A percentile compares a stretch with the other conserved stretches of the same genome.
Conservation (phyloP, 2,329 filamentous ascomycete species). For the Phoma sp. region DNA sequence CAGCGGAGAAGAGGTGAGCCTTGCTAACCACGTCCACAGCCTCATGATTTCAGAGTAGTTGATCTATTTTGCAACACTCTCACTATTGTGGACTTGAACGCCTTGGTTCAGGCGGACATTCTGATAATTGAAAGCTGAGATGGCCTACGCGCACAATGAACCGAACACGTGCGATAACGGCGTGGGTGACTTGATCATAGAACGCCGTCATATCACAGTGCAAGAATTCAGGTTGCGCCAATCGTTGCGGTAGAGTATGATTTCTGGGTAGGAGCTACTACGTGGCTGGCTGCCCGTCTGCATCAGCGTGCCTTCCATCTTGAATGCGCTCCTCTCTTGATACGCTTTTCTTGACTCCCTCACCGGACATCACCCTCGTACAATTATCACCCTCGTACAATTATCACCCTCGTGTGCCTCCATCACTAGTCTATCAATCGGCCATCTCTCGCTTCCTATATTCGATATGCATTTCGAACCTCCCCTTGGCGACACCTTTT, state of each 20-base stretch:
- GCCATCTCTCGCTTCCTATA: neutral
- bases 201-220: no score
- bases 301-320: neutral
- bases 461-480: conserved; percentile 16
- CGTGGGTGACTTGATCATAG: no score
- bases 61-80: no score
- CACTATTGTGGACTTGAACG: no score
- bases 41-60: no score
- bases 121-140: no score
- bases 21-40: no score
- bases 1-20: neutral
- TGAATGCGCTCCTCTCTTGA: neutral
- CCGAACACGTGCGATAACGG: no score
- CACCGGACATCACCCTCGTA: neutral
- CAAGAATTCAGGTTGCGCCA: neutral
- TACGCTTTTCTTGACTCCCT: neutral
- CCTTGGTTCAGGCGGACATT: no score
- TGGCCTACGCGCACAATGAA: no score
- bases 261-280: neutral
- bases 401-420: neutral
- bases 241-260: no score
- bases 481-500: conserved; percentile 14
- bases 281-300: no score
- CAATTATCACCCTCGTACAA: neutral
- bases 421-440: neutral